Evolutionary conservation across 2,329 filamentous ascomycete species (phyloP), one percentile per base, ranked within the genome.

Genomic region (Helminthosporium solani): DNA sequence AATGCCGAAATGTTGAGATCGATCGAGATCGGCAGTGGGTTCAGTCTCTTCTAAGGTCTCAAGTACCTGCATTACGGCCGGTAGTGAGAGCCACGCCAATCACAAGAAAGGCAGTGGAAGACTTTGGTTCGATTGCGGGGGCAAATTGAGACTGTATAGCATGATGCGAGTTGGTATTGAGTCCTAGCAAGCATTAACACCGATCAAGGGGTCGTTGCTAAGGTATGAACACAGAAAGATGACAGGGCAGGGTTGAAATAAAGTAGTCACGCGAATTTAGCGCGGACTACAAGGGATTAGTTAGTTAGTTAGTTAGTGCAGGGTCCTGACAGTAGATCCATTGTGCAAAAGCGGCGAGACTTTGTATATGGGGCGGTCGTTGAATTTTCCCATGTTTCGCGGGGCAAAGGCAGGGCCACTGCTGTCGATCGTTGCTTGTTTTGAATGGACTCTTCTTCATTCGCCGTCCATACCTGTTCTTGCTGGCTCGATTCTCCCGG

Each of bases 191-290:
- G 34, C 39, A 16, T 23, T 49, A 43, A 40, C 44, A 44, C 50
- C 41, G 49, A 50, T 44, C 48, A 54, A 53, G 45, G 46, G 47
- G 33, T 33, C 33, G 43, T 42, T 47, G 44, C 45, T 54, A 47
- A 42, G 49, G 49, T 38, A 33, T 37, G 48, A 49, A 52, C 52
- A 55, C 56, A 51, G 34, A 46, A 44, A 61, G 39, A 59, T 59
- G 54, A 54, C 54, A 44, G 57, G 47, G 54, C 52, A 56, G 51
- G 56, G 63, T 63, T 57, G 54, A 58, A 57, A 59, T 64, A 64
- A 48, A 64, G 63, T 64, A 58, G 46, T 58, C 48, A 53, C 47
- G 57, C 54, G 57, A 52, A 47, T 47, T 52, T 63, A 60, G 58
- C 53, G 59, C 47, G 47, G 37, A 52, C 42, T 33, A 37, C 38